These are phyloP conservation scores for Golubevia pallescens DNA, from an alignment of 1,284 basidiomycete species.

Conservation along the genomic window DNA sequence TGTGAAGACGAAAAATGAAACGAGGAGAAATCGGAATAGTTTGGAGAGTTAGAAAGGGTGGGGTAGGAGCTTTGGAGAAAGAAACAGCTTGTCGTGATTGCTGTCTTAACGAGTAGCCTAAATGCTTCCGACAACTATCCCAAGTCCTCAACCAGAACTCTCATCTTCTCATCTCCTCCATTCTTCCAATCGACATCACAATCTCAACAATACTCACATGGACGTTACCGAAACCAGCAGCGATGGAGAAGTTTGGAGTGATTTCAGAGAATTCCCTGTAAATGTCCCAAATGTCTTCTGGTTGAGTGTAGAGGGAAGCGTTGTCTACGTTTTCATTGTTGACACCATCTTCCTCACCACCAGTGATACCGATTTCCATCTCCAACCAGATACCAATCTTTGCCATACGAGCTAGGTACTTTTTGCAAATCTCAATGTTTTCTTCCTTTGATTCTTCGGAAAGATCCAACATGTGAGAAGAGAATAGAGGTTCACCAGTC, in stretches of 20 bases:
- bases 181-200: neutral
- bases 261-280: constrained; percentile 82
- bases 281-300: constrained; percentile 93
- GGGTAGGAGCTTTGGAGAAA: too few relatives aligned
- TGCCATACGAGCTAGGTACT: constrained; percentile 97
- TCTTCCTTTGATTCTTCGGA: constrained; percentile 97
- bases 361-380: constrained; percentile 99
- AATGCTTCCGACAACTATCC: too few relatives aligned
- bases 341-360: constrained; percentile 98
- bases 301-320: constrained; percentile 92
- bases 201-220: constrained; percentile 68
- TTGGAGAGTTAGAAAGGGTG: too few relatives aligned
- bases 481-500: neutral
- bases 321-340: constrained; percentile 82
- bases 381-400: constrained; percentile 92
- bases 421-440: constrained; percentile 90
- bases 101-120: too few relatives aligned
- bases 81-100: too few relatives aligned
- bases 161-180: neutral
- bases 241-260: constrained; percentile 93
- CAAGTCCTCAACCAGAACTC: neutral
- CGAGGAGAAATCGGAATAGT: too few relatives aligned
- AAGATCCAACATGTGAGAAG: constrained; percentile 98
- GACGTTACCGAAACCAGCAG: constrained; percentile 95
- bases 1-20: neutral